Conservation (phyloP, 768 basidiomycete genomes). For the Leccinum incarnatum region DNA sequence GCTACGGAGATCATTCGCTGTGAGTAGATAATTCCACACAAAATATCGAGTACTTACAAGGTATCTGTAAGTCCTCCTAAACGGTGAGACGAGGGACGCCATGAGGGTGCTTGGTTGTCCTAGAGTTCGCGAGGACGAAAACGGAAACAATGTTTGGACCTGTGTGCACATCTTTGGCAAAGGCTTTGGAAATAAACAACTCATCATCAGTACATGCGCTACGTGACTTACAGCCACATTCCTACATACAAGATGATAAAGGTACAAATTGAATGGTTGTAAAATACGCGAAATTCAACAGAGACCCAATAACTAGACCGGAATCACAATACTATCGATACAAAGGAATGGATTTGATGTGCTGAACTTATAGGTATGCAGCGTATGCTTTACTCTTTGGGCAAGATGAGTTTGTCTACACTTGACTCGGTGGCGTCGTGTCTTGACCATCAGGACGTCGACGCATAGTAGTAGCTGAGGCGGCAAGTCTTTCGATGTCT, state of each 20-base stretch:
- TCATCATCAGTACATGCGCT: background rate
- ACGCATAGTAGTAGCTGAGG: conserved; percentile 6
- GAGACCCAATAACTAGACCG: background rate
- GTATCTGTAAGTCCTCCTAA: conserved; percentile 30
- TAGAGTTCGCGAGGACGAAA: conserved; percentile 5
- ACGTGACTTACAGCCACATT: too few relatives aligned
- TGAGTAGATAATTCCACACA: background rate
- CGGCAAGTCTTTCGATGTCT: conserved; percentile 15
- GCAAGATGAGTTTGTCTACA: background rate
- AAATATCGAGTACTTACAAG: conserved; percentile 17
- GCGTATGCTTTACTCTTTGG: background rate
- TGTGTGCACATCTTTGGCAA: conserved; percentile 26
- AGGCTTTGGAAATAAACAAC: conserved; percentile 25
- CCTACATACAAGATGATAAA: background rate
- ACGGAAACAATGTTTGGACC: conserved; percentile 19
- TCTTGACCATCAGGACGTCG: background rate
- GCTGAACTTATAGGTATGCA: background rate
- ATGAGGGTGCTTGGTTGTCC: conserved; percentile 10
- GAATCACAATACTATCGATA: background rate
- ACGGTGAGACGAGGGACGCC: conserved; percentile 30
- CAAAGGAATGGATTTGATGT: background rate
- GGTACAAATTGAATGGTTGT: background rate
- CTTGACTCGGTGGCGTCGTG: background rate
- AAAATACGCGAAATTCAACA: background rate
- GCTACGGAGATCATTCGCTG: conserved; percentile 41